Evolutionary conservation across 768 basidiomycete species (phyloP), one percentile per base, ranked within the genome.

Genomic region (Leccinum olivaceopallidum): DNA sequence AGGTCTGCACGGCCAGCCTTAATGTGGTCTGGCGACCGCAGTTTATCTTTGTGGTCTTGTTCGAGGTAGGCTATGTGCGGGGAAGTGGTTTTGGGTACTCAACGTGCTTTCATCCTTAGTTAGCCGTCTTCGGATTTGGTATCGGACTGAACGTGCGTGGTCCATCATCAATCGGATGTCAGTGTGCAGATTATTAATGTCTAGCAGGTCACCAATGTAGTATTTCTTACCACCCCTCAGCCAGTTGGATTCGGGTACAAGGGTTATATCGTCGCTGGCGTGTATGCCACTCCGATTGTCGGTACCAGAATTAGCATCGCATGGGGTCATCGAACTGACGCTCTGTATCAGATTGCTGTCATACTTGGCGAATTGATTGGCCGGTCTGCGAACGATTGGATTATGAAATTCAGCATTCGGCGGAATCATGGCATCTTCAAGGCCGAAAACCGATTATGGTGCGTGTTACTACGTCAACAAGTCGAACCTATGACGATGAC

Each of bases 21-120:
- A 67, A 74, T 51, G 71, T 85, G 26, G 60, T 82, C n/a, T 83
- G 81, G 81, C 68, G 83, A 30, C 83, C 84, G 0, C 81, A 83
- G 30, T 70, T 79, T 13, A 54, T 80, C 44, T 62, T 76, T 4
- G 68, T 78, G 51, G 65, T 71, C 32, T 32, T 77, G 42, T 80
- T 81, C 58, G 77, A 79, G 69, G 78, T 79, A 34, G 5, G 64
- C 1, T 8, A 14, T 20, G 5, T 28, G 22, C 39, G 26, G 0
- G 5, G 12, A 4, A 14, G 16, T 28, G 37, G 12, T 59, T 34
- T 1, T 10, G 30, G 9, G 6, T 24, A 1, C 58, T 61, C 12
- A 61, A 1, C 5, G 9, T 26, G 14, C 24, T 26, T 55, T 58
- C 4, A 7, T 37, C 3, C 60, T 8, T 50, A 80, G 75, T 78